These are phyloP conservation scores for Leccinum boreale DNA, from an alignment of 768 basidiomycete genomes.

Conservation along the genomic window DNA sequence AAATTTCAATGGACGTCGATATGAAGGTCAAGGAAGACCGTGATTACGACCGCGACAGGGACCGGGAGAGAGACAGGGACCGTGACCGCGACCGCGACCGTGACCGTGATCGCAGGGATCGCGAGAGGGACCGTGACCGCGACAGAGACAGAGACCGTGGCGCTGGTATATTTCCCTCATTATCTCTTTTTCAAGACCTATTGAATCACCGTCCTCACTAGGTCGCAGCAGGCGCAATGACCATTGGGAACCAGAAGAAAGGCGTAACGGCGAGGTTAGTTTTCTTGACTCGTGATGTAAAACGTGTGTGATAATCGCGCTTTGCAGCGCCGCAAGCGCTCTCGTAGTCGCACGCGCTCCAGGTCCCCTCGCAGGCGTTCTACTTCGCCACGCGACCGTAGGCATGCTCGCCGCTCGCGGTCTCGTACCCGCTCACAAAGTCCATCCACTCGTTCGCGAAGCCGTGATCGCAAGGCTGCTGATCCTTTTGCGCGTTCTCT, in stretches of 20 bases:
- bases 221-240: conserved; percentile 52
- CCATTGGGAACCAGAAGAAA: conserved; percentile 84
- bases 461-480: conserved; percentile 55
- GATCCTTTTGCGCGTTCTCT: conserved; percentile 78
- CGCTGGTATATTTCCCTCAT: conserved; percentile 38
- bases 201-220: conserved; percentile 19
- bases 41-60: conserved; percentile 58
- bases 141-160: conserved; percentile 46
- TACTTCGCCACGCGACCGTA: conserved; percentile 52
- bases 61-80: conserved; percentile 42
- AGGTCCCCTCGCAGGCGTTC: conserved; percentile 68
- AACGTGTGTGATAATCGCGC: background rate
- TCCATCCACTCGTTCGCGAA: conserved; percentile 48
- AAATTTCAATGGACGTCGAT: conserved; percentile 68
- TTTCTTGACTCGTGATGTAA: background rate
- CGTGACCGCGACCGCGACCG: conserved; percentile 35
- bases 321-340: conserved; percentile 63
- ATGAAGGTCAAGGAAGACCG: conserved; percentile 76
- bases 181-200: background rate
- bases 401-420: conserved; percentile 57
- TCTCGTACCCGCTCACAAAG: conserved; percentile 62
- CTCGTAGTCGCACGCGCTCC: conserved; percentile 62
- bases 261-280: conserved; percentile 70
- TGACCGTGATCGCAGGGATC: conserved; percentile 41
- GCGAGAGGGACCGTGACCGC: conserved; percentile 41